These are phyloP conservation scores for Populus hybrid DNA, from an alignment of 441 rosid species.

Conservation along the genomic window DNA sequence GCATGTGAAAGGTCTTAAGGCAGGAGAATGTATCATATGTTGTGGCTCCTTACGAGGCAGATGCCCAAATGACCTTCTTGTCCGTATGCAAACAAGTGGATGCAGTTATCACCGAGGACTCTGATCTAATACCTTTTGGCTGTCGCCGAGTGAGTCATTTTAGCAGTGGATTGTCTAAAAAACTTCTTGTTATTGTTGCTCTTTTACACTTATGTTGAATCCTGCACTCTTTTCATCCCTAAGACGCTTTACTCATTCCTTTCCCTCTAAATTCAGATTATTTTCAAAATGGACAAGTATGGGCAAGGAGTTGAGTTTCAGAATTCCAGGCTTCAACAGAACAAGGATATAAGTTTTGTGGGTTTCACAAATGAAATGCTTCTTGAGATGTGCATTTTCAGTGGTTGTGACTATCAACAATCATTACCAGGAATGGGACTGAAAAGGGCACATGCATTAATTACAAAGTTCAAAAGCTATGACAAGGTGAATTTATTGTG, in stretches of 20 bases:
- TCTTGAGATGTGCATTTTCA: conserved; percentile 96
- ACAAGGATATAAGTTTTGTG: conserved; percentile 63
- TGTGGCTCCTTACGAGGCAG: conserved; percentile 98
- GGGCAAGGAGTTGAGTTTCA: conserved; percentile 92
- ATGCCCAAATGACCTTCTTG: conserved; percentile 96
- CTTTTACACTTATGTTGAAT: background rate
- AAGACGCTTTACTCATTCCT: background rate
- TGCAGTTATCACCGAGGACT: conserved; percentile 93
- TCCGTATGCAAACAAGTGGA: conserved; percentile 74
- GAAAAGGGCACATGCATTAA: conserved; percentile 87
- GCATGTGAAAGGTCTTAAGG: conserved; percentile 62
- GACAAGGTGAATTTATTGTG: conserved; percentile 51
- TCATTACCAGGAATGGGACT: conserved; percentile 96
- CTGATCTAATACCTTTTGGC: conserved; percentile 97
- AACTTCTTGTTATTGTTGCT: background rate
- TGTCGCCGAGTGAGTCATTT: conserved; percentile 81
- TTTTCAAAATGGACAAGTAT: conserved; percentile 95
- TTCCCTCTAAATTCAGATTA: conserved; percentile 41
- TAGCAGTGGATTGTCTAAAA: conserved; percentile 2
- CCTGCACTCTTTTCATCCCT: background rate
- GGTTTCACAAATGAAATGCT: conserved; percentile 82
- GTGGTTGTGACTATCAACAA: conserved; percentile 96
- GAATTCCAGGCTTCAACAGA: conserved; percentile 58
- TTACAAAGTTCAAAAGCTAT: conserved; percentile 70
- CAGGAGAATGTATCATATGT: conserved; percentile 65